Evolutionary conservation across 805 yeast species (phyloP), one percentile per base, ranked within the genome.

Genomic region (Candida orba): DNA sequence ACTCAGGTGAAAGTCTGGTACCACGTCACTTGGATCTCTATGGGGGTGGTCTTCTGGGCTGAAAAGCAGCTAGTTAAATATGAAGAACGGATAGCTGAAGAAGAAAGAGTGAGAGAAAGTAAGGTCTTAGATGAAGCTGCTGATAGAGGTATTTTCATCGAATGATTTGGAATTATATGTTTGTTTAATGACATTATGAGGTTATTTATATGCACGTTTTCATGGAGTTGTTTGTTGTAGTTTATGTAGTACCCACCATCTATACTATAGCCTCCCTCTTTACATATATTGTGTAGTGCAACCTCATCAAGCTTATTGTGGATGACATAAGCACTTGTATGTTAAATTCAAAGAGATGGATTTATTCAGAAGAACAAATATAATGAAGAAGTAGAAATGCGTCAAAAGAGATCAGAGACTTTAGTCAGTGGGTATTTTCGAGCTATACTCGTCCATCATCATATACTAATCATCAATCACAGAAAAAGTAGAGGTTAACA

Each of bases 401-500:
- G 46, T 34, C 76, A 74, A 43, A 73, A 70, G 25, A 63, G 62
- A 38, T 65, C 73, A 10, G 60, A 68, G 18, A 58, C 69, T 1
- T 55, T 71, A 20, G 59, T 71, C 33, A 63, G 71, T 66, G 53
- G 29, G 70, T 61, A 20, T 20, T 5, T 20, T 20, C 22, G 5
- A 4, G 2, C 15, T 7, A 17, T 2, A 33, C 3, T 1, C 10
- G n/a, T 4, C 14, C 1, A 9, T 17, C 6, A 12, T 8, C 4
- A 4, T 9, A 9, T 13, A 17, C 6, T 4, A 18, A 17, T 6
- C 2, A 15, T 20, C 29, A 18, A 12, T n/a, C 3, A 4, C 4
- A 30, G 76, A 74, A 43, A 73, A 69, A 49, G 70, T 78, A 10
- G 81, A 78, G 45, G 56, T 69, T 20, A 73, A 71, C 40, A 66